Conservation (phyloP, 177 flowering plant species). For the Telopea speciosissima region DNA sequence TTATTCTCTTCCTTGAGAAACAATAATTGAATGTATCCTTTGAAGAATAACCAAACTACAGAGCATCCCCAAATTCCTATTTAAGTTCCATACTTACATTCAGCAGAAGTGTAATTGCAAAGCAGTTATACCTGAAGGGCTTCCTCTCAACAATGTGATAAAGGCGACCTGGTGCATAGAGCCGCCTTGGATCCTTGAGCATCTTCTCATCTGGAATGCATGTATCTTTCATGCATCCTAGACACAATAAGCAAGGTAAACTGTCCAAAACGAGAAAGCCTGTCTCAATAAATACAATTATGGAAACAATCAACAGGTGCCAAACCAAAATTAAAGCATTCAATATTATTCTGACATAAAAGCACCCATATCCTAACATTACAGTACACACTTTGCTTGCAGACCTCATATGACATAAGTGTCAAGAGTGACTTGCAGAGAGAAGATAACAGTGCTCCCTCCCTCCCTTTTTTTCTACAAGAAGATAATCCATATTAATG, state of each 20-base stretch:
- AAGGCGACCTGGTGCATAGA: conserved; percentile 75
- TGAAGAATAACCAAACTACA: background rate
- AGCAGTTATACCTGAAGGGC: conserved; percentile 49
- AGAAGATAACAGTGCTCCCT: background rate
- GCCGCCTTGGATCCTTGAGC: conserved; percentile 65
- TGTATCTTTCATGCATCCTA: conserved; percentile 64
- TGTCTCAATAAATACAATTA: background rate
- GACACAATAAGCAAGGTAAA: conserved; percentile 67
- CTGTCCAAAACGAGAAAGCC: conserved; percentile 30
- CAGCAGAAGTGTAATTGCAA: conserved; percentile 1
- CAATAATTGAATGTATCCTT: background rate
- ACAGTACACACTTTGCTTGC: background rate
- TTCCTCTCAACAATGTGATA: conserved; percentile 73
- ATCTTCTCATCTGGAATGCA: conserved; percentile 55
- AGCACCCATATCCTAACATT: background rate
- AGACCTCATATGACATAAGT: background rate
- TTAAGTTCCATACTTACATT: background rate
- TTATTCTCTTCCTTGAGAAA: background rate
- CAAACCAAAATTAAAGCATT: background rate
- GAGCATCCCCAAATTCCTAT: background rate
- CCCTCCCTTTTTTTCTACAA: too few relatives aligned
- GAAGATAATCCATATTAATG: background rate
- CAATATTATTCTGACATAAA: background rate
- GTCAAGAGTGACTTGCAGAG: background rate
- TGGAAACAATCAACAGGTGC: background rate